Percentiles rank a stretch among this genome's conserved stretches.
These are phyloP conservation scores for Colletotrichum brevisporum DNA, from an alignment of 2,329 filamentous ascomycete genomes.

Conservation along the genomic window DNA sequence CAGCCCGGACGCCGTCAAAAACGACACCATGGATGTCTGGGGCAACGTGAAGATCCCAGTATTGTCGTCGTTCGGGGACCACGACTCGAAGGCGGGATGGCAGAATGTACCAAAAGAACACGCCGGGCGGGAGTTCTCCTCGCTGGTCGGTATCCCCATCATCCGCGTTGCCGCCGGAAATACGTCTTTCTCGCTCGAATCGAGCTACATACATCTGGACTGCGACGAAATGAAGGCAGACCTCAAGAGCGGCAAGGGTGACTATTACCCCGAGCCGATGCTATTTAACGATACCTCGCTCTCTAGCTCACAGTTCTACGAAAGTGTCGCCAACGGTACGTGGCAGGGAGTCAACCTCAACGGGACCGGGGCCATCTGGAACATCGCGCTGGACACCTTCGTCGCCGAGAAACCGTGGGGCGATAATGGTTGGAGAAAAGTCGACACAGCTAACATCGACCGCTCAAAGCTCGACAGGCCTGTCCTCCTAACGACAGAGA, in stretches of 20 bases:
- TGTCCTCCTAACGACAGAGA: not conserved
- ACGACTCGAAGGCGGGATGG: not conserved
- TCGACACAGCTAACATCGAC: too few species aligned
- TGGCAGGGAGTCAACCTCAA: conserved; percentile 17
- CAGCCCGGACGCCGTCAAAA: conserved; percentile 42
- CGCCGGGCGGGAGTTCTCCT: not conserved
- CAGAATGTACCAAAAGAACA: not conserved
- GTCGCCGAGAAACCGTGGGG: conserved; percentile 4
- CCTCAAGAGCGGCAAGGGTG: not conserved
- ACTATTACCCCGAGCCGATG: not conserved
- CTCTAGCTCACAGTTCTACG: not conserved
- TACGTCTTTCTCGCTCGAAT: conserved; percentile 22
- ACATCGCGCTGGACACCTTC: conserved; percentile 19
- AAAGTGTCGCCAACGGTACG: conserved; percentile 8
- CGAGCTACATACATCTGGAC: conserved; percentile 23
- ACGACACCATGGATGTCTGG: conserved; percentile 45
- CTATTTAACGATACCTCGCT: conserved; percentile 1
- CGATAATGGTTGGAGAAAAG: too few species aligned
- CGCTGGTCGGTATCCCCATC: conserved; percentile 16
- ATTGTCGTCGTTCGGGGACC: not conserved
- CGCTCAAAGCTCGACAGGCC: not conserved
- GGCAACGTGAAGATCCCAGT: conserved; percentile 48
- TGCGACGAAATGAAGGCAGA: conserved; percentile 9
- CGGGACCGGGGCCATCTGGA: conserved; percentile 2
- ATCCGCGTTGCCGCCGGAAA: conserved; percentile 10